phyloP scores from a whole-genome alignment of 345 rosid species.

The Erysimum cheiranthoides region DNA sequence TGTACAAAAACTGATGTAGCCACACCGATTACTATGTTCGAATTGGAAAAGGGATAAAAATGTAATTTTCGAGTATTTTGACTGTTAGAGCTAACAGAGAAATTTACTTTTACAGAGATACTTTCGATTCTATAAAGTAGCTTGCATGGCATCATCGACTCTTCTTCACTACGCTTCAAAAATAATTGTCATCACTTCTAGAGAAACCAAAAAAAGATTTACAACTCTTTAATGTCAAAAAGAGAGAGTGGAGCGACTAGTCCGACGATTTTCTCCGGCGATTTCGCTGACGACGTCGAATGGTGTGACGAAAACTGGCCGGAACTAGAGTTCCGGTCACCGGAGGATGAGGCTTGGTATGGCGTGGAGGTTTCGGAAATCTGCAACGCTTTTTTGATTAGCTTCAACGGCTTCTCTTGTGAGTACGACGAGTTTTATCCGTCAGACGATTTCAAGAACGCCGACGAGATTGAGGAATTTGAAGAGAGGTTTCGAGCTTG shows the following conservation, averaged over 20 bases:
- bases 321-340: constrained; percentile 40
- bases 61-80: not conserved
- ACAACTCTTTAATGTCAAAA: not conserved
- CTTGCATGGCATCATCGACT: constrained; percentile 13
- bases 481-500: constrained; percentile 36
- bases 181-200: not conserved
- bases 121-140: constrained; percentile 8
- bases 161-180: constrained; percentile 1
- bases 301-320: constrained; percentile 18
- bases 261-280: not conserved
- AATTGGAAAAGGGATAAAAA: not conserved
- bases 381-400: constrained; percentile 30
- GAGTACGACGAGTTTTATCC: constrained; percentile 38
- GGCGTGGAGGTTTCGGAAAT: constrained; percentile 23
- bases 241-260: not conserved
- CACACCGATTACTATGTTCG: too few relatives aligned
- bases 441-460: constrained; percentile 29
- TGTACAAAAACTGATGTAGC: not conserved
- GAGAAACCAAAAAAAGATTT: not conserved
- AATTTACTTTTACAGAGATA: not conserved
- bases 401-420: constrained; percentile 34
- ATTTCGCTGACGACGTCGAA: constrained; percentile 25
- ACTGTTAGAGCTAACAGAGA: not conserved
- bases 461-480: constrained; percentile 26
- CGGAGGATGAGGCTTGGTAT: constrained; percentile 45